Base-by-base conservation (phyloP, 2,329 filamentous ascomycete species). In the Juglanconis juglandina region DNA sequence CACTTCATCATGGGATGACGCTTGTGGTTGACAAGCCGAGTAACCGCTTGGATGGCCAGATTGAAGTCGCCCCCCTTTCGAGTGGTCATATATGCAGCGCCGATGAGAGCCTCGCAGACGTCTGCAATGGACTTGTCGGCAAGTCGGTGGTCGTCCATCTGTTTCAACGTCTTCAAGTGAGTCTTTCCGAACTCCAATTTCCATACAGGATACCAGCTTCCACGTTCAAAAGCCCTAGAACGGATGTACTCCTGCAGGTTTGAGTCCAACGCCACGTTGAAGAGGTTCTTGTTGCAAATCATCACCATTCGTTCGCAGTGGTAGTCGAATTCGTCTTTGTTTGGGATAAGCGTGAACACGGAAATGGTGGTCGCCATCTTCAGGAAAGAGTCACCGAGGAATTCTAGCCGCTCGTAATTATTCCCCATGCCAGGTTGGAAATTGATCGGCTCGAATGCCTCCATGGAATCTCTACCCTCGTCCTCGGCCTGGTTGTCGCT, bases 301-400 rank as follows among this genome's bases (percentile, higher is more conserved):
- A 98, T 82, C 24, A 89, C 71, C 94, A 98, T 98, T 14, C 95
- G 87, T 66, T 92, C 88, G 7, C 96, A 90, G 69, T 99, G 95
- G 67, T 91, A 95, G 59, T 91, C 87, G 53, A 88, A 96, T 69
- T 99, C 95, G 65, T 92, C 86, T 63, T 89, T 86, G 52, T 90
- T 84, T 0, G 92, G 91, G 24, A 90, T 86, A 34, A 87, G 81
- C 1, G 89, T 88, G 70, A 90, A 98, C 0, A 96, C 79, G 0
- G 92, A 87, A 56, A 99, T 92, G 0, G 93, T 94, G 0, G 94
- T 97, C 10, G 91, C 91, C 87, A 97, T 94, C 75, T 99, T 99
- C 61, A 99, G 80, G 68, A 97, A 96, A 39, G 89, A 90, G 71
- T 99, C 95, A 0, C 95, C 95, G 2, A 98, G 81, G 62, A 97